Evolutionary conservation across 495 filamentous ascomycete species (phyloP).

Genomic region (Cudoniella acicularis): DNA sequence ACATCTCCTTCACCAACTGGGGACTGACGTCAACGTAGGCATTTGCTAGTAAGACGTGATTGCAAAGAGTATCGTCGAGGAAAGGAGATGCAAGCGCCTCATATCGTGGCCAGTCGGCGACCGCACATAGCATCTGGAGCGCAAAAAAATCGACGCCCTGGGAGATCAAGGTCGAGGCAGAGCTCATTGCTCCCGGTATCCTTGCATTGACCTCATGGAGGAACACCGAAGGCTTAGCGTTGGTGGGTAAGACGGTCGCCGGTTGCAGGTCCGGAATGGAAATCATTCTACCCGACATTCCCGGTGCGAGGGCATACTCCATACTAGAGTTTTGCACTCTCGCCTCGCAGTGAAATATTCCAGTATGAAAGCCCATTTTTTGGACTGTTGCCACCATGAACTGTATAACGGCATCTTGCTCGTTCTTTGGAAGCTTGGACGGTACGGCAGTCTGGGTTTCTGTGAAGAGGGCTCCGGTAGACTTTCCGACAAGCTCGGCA

Average conservation of each 20-base stretch:
- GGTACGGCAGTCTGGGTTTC: slow-evolving; percentile 26
- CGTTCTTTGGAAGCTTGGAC: slow-evolving; percentile 22
- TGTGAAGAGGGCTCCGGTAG: slow-evolving; percentile 17
- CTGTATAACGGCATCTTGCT: slow-evolving; percentile 18
- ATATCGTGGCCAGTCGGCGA: slow-evolving; percentile 21
- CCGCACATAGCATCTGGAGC: slow-evolving; percentile 30
- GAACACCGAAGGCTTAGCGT: slow-evolving; percentile 20
- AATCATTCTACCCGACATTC: too few species aligned
- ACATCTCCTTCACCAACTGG: too few species aligned
- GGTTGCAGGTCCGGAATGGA: not conserved
- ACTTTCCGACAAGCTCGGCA: slow-evolving; percentile 23
- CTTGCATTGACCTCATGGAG: slow-evolving; percentile 40
- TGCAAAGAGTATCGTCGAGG: not conserved
- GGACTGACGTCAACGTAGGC: too few species aligned
- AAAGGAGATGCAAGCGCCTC: not conserved
- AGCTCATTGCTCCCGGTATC: slow-evolving; percentile 31
- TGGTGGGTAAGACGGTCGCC: not conserved
- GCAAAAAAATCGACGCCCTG: slow-evolving; percentile 42
- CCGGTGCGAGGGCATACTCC: slow-evolving; percentile 22
- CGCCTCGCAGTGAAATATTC: slow-evolving; percentile 36
- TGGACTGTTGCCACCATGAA: slow-evolving; percentile 17
- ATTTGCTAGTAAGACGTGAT: not conserved
- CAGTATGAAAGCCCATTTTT: slow-evolving; percentile 27
- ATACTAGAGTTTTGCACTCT: slow-evolving; percentile 32
- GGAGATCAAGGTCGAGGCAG: slow-evolving; percentile 25